Conservation (phyloP, 345 rosid species). For the Anastatica hierochuntica region DNA sequence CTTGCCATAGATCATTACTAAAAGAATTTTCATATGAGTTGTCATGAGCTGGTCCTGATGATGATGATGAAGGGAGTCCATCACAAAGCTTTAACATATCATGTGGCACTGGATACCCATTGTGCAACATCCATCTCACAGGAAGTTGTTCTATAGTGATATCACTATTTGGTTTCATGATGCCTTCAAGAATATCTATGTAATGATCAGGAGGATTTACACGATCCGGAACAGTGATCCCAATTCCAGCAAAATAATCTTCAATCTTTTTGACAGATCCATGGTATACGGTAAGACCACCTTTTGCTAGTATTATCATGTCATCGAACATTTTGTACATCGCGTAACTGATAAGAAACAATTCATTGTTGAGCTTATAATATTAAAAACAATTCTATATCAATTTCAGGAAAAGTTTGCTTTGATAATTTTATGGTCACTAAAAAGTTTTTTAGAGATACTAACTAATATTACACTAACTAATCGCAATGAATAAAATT, state of each 20-base stretch:
- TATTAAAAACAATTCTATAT: background rate
- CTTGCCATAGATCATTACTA: no score
- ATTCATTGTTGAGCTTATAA: background rate
- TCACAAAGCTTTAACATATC: constrained; percentile 65
- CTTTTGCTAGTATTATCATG: constrained; percentile 79
- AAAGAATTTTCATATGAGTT: constrained; percentile 31
- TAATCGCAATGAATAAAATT: background rate
- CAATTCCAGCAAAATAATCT: constrained; percentile 66
- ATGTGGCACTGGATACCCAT: constrained; percentile 64
- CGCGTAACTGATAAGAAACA: constrained; percentile 36
- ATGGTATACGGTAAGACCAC: constrained; percentile 71
- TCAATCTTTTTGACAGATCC: constrained; percentile 74
- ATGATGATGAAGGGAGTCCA: constrained; percentile 28
- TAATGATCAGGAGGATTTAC: constrained; percentile 87
- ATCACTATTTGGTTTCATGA: constrained; percentile 41
- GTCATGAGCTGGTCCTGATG: constrained; percentile 22
- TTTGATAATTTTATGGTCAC: background rate
- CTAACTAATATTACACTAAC: background rate
- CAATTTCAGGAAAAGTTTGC: background rate
- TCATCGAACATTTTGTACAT: constrained; percentile 93
- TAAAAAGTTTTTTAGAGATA: background rate
- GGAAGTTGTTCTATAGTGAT: constrained; percentile 63
- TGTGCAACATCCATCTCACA: constrained; percentile 83
- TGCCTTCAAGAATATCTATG: constrained; percentile 79
- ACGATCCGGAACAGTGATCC: constrained; percentile 69